A percentile compares a stretch with the other conserved stretches of the same genome.
Evolutionary conservation across 1,139 yeast species (phyloP).

Genomic region (Wickerhamomyces sp.): DNA sequence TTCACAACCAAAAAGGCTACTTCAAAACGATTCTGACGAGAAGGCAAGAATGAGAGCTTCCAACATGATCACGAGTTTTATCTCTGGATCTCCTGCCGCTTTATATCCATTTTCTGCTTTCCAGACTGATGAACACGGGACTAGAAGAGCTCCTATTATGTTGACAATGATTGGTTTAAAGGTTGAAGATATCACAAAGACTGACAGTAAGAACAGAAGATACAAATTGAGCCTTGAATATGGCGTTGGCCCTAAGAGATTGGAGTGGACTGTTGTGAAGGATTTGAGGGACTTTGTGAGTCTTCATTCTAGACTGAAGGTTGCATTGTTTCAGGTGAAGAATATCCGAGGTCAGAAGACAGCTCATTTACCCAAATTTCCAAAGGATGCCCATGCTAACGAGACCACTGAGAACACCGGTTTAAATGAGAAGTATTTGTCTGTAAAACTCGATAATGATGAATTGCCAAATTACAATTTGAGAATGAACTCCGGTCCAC

Average conservation of each 20-base stretch:
- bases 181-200: constrained; percentile 36
- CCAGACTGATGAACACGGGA: constrained; percentile 71
- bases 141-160: constrained; percentile 75
- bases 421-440: constrained; percentile 22
- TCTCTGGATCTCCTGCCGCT: constrained; percentile 78
- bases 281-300: constrained; percentile 65
- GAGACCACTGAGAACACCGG: constrained; percentile 12
- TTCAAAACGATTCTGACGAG: constrained; percentile 16
- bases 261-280: constrained; percentile 77
- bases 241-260: constrained; percentile 76
- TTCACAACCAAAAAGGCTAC: constrained; percentile 4
- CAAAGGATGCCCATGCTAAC: constrained; percentile 27
- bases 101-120: constrained; percentile 72
- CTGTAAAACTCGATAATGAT: constrained; percentile 12
- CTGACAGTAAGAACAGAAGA: constrained; percentile 24
- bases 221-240: constrained; percentile 75
- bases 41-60: constrained; percentile 39
- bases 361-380: constrained; percentile 39
- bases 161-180: constrained; percentile 66
- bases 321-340: constrained; percentile 38
- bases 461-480: constrained; percentile 1
- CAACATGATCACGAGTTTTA: constrained; percentile 55
- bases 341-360: constrained; percentile 26
- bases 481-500: background rate
- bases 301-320: constrained; percentile 64